These are phyloP conservation scores for Scytalidium lignicola DNA, from an alignment of 2,329 filamentous ascomycete genomes.

Conservation along the genomic window DNA sequence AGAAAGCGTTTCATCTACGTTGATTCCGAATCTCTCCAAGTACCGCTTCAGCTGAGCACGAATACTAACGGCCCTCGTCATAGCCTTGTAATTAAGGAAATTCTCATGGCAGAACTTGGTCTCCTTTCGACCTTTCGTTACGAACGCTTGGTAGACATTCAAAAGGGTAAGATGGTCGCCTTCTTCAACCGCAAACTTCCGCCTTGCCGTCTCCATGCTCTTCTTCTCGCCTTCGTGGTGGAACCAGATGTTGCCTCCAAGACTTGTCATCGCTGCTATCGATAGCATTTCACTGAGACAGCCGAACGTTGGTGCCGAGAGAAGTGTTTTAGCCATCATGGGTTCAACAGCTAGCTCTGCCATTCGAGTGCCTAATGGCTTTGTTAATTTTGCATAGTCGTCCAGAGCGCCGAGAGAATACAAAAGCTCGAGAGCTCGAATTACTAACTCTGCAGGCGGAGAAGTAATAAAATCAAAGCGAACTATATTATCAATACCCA, in stretches of 20 bases:
- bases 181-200: constrained; percentile 86
- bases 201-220: constrained; percentile 64
- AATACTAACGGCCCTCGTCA: constrained; percentile 79
- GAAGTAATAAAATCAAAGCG: constrained; percentile 85
- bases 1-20: constrained; percentile 58
- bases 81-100: constrained; percentile 77
- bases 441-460: constrained; percentile 78
- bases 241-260: constrained; percentile 80
- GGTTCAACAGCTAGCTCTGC: constrained; percentile 89
- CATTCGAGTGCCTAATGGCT: constrained; percentile 83
- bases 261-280: constrained; percentile 89
- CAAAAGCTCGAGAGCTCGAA: constrained; percentile 80
- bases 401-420: constrained; percentile 84
- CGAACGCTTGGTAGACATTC: constrained; percentile 88
- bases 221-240: constrained; percentile 74
- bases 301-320: constrained; percentile 67
- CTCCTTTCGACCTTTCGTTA: constrained; percentile 77
- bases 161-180: constrained; percentile 90
- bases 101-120: constrained; percentile 83
- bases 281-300: constrained; percentile 83
- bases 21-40: constrained; percentile 77
- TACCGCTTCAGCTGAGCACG: constrained; percentile 81
- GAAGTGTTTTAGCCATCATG: constrained; percentile 88
- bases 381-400: constrained; percentile 83
- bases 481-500: constrained; percentile 91